phyloP scores from a whole-genome alignment of 495 filamentous ascomycete species.

The Hypoxylon perforatum region DNA sequence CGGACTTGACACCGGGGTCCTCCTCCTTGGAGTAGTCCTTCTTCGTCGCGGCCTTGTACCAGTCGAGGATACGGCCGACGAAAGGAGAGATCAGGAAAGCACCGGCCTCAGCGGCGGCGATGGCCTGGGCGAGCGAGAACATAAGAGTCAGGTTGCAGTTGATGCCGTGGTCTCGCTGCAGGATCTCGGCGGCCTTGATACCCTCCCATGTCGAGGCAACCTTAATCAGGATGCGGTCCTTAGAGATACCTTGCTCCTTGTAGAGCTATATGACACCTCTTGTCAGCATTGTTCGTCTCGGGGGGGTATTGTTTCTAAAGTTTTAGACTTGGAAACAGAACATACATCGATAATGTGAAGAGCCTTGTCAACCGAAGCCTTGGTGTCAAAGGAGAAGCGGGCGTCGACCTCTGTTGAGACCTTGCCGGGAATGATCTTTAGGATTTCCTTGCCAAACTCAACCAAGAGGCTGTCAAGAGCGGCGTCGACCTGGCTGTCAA shows the following conservation, averaged over 20 bases:
- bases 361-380: constrained; percentile 94
- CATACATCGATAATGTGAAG: constrained; percentile 94
- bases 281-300: constrained; percentile 2
- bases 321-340: background rate
- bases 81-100: constrained; percentile 99
- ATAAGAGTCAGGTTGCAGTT: constrained; percentile 99
- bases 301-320: background rate
- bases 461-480: constrained; percentile 93
- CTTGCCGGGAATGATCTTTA: constrained; percentile 96
- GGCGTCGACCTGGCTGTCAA: constrained; percentile 82
- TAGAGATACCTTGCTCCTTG: constrained; percentile 87
- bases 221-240: constrained; percentile 93
- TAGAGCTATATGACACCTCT: constrained; percentile 74
- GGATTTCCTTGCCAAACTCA: constrained; percentile 97
- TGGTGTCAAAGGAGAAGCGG: constrained; percentile 92
- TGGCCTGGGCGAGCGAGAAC: constrained; percentile 96
- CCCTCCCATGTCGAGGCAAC: constrained; percentile 94
- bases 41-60: constrained; percentile 97
- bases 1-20: constrained; percentile 96
- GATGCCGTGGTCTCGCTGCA: constrained; percentile 91
- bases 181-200: constrained; percentile 95
- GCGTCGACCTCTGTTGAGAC: constrained; percentile 99
- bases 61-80: constrained; percentile 99
- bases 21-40: constrained; percentile 88
- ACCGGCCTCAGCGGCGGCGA: constrained; percentile 94